Conservation (phyloP, 2,329 filamentous ascomycete genomes). For the Aspergillus awamori region DNA sequence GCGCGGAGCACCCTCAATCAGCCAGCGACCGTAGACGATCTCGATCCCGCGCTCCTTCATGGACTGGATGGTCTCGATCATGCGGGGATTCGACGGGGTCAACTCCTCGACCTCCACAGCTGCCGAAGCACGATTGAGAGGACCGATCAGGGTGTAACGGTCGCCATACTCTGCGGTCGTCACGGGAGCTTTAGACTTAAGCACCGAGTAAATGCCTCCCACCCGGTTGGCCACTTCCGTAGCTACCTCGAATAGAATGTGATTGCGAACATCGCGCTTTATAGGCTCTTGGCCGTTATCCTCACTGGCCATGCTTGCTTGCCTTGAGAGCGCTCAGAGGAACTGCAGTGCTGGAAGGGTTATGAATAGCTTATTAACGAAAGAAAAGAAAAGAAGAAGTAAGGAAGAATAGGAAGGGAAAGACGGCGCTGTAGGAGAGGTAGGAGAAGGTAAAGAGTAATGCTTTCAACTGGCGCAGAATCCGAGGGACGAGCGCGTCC, state of each 20-base stretch:
- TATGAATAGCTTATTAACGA: background rate
- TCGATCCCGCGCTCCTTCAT: slow-evolving; percentile 93
- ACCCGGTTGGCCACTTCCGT: slow-evolving; percentile 98
- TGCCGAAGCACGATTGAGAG: slow-evolving; percentile 87
- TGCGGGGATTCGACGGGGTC: slow-evolving; percentile 76
- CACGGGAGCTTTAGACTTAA: slow-evolving; percentile 98
- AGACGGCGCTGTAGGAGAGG: background rate
- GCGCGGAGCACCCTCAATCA: slow-evolving; percentile 93
- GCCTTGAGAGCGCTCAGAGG: background rate
- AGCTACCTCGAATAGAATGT: slow-evolving; percentile 93
- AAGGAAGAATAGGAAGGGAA: background rate
- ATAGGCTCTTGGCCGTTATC: slow-evolving; percentile 63
- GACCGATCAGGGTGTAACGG: slow-evolving; percentile 91
- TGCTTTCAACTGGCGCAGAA: background rate
- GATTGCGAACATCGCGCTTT: slow-evolving; percentile 82
- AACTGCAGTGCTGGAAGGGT: background rate
- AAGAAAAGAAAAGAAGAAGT: background rate
- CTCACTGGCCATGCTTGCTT: slow-evolving; percentile 19
- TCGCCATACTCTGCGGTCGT: slow-evolving; percentile 99
- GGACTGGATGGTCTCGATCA: slow-evolving; percentile 80
- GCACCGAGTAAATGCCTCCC: slow-evolving; percentile 97
- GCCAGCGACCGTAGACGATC: slow-evolving; percentile 91
- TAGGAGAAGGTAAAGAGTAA: background rate
- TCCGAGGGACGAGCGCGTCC: background rate
- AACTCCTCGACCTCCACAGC: slow-evolving; percentile 97